Base-by-base conservation (phyloP, 2,329 filamentous ascomycete species). In the Diatrype stigma region DNA sequence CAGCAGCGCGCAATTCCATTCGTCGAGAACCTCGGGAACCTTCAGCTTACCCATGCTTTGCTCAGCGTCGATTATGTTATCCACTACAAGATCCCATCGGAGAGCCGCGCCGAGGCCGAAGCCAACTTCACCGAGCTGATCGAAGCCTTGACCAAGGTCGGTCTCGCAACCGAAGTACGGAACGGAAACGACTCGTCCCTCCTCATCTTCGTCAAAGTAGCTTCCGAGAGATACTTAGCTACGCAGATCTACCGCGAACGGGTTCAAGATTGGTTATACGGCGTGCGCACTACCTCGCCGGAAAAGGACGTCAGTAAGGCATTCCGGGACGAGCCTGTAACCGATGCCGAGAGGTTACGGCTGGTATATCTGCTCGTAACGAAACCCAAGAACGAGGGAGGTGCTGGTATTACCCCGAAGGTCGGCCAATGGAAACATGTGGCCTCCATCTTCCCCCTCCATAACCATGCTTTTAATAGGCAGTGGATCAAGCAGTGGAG, bases 231-330 rank as follows among this genome's bases (percentile, higher is more conserved):
- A 60, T 82, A 91, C 56, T 78, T 99, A 53, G 82, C 81, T 53
- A 84, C 85, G 57, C 89, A 96, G 63, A 81, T 96, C 46, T 95
- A 96, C 70, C 84, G 90, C 57, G 89, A 89, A 50, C 84, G 94
- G 57, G 85, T 96, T 17, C 89, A 91, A 66, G 94, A 97, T 71
- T 99, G 92, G 90, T 82, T 97, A 32, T 87, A 94, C 66, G 91
- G 92, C 48, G 87, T 96, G 49, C 86, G 90, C 56, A 80, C 88
- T 46, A 81, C 83, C 19, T 85, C 90, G 34, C 93, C 93, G 0
- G 80, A 84, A 50, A 86, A 84, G 63, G 85, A 95, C 58, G 82
- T 90, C 17, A 73, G 80, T 45, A 76, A 82, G 52, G 81, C 85
- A 14, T 80, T 95, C 48, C 75, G 85, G 52, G 74, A 81, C 16